phyloP scores from a whole-genome alignment of 768 basidiomycete species.

The Amyloporia xantha region DNA sequence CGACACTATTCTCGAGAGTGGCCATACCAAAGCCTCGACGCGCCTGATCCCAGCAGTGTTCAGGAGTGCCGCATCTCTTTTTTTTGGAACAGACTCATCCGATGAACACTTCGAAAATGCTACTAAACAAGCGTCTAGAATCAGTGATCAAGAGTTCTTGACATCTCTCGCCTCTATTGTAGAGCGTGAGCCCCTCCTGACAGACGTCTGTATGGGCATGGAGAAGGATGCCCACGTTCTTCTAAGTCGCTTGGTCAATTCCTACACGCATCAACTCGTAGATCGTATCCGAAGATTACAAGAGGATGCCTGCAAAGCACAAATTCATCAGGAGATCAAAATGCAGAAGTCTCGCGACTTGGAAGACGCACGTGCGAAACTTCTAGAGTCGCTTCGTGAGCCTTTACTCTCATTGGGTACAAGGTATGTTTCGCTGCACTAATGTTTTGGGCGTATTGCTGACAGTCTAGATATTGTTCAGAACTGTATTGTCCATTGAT shows the following conservation, averaged over 20 bases:
- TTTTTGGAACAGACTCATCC: neutral
- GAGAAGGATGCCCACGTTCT: neutral
- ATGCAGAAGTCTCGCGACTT: neutral
- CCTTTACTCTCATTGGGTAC: neutral
- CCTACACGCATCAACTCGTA: constrained; percentile 1
- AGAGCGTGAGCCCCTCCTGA: constrained; percentile 1
- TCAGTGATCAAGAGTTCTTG: constrained; percentile 8
- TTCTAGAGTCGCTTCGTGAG: neutral
- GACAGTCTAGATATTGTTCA: too few relatives aligned
- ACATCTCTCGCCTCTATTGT: neutral
- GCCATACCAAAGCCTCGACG: neutral
- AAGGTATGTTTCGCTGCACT: neutral
- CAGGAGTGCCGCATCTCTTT: neutral
- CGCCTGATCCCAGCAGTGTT: neutral
- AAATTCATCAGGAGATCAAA: constrained; percentile 6
- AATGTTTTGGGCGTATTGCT: neutral
- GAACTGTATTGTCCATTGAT: too few relatives aligned
- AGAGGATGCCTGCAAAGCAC: constrained; percentile 1
- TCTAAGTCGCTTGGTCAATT: constrained; percentile 3
- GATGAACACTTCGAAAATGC: constrained; percentile 4
- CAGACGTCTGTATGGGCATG: neutral
- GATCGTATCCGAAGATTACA: constrained; percentile 6
- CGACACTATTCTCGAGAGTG: neutral
- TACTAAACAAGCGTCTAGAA: neutral
- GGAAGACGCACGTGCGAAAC: neutral